Conservation (phyloP, 805 yeast genomes). For the Maudiozyma barnettii region DNA sequence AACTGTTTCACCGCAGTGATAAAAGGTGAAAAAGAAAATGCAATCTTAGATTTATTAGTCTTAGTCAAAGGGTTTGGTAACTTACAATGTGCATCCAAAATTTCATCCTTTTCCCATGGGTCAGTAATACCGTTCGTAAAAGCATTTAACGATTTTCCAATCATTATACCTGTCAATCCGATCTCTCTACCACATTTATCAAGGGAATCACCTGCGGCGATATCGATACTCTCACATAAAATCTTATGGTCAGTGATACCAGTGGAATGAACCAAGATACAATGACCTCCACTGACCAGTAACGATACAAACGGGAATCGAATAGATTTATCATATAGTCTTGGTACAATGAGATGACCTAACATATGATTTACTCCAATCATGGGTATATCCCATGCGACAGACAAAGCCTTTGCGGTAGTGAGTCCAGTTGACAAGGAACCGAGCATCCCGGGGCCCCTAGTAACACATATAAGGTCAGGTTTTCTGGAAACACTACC, state of each 20-base stretch:
- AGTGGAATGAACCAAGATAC: conserved; percentile 66
- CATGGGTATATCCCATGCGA: conserved; percentile 69
- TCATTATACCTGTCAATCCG: conserved; percentile 73
- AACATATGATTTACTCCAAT: conserved; percentile 95
- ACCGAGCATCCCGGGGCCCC: conserved; percentile 97
- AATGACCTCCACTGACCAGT: conserved; percentile 89
- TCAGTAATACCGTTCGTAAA: conserved; percentile 37
- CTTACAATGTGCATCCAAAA: conserved; percentile 6
- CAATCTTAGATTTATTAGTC: conserved; percentile 34
- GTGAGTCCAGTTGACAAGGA: conserved; percentile 75
- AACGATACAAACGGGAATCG: conserved; percentile 64
- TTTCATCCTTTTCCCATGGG: not conserved
- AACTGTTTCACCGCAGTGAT: conserved; percentile 43
- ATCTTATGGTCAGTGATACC: conserved; percentile 60
- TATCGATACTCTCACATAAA: conserved; percentile 66
- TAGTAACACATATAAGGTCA: conserved; percentile 76
- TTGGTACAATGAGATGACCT: conserved; percentile 72
- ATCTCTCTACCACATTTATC: conserved; percentile 87
- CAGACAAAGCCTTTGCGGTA: conserved; percentile 72
- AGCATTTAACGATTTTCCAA: conserved; percentile 72
- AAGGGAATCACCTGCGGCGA: conserved; percentile 87
- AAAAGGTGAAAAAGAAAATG: conserved; percentile 75
- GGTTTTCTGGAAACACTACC: conserved; percentile 28
- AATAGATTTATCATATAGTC: conserved; percentile 37
- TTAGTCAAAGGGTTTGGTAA: conserved; percentile 46